Evolutionary conservation across 2,329 filamentous ascomycete species (phyloP).

Genomic region (Fusarium brevicatenulatum): DNA sequence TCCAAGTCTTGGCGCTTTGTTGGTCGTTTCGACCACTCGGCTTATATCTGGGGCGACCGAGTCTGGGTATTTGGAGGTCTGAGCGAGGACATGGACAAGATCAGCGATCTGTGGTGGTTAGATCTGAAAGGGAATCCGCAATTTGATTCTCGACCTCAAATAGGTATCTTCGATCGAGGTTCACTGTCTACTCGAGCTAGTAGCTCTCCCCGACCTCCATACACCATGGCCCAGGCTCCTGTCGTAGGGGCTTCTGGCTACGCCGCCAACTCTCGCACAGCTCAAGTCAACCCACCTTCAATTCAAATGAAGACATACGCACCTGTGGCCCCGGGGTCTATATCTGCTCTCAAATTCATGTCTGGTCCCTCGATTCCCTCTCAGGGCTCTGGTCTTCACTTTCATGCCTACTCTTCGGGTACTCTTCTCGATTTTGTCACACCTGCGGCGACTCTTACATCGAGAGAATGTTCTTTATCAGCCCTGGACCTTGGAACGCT

Average conservation of each 20-base stretch:
- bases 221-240: constrained; percentile 60
- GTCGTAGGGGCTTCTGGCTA: constrained; percentile 71
- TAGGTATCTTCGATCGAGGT: constrained; percentile 63
- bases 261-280: constrained; percentile 73
- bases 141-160: constrained; percentile 75
- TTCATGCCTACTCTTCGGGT: constrained; percentile 93
- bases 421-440: constrained; percentile 95
- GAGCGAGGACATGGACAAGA: constrained; percentile 96
- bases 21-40: constrained; percentile 92
- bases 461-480: constrained; percentile 89
- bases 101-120: constrained; percentile 96
- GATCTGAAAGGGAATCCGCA: constrained; percentile 92
- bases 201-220: constrained; percentile 63
- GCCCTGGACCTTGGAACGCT: constrained; percentile 87
- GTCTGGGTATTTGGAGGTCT: constrained; percentile 98
- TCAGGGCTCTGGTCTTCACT: constrained; percentile 91
- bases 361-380: constrained; percentile 83
- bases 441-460: constrained; percentile 85
- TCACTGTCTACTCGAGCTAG: constrained; percentile 53
- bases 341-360: constrained; percentile 90
- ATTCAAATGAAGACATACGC: constrained; percentile 78
- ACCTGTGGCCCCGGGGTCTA: constrained; percentile 86
- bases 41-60: constrained; percentile 89
- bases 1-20: constrained; percentile 96
- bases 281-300: constrained; percentile 73